Percentiles rank a stretch among this genome's conserved stretches.
These are phyloP conservation scores for Alternaria sp. DNA, from an alignment of 2,329 filamentous ascomycete species.

Conservation along the genomic window DNA sequence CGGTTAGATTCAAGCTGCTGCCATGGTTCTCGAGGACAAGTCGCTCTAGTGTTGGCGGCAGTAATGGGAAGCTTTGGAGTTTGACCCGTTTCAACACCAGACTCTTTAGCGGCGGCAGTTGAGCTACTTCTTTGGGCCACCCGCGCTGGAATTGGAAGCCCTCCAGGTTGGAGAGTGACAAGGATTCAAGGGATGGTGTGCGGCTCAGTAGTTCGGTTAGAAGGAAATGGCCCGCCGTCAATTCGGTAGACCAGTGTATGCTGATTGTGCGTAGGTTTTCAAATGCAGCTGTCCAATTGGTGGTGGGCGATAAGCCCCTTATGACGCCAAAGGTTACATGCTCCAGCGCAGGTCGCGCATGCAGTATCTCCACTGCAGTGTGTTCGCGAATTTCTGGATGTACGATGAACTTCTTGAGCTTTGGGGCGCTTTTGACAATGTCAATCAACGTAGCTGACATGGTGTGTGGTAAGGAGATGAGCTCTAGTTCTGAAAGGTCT, in stretches of 20 bases:
- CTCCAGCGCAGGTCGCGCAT: constrained; percentile 33
- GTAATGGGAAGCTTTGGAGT: constrained; percentile 7
- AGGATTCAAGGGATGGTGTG: constrained; percentile 26
- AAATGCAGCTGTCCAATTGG: constrained; percentile 38
- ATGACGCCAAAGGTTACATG: constrained; percentile 34
- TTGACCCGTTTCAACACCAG: constrained; percentile 25
- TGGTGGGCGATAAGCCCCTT: not conserved
- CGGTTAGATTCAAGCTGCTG: not conserved
- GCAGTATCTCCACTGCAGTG: constrained; percentile 42
- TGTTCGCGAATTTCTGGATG: constrained; percentile 39
- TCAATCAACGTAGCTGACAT: constrained; percentile 42
- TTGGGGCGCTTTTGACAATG: constrained; percentile 35
- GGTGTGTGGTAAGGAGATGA: constrained; percentile 38
- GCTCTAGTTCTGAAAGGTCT: constrained; percentile 43
- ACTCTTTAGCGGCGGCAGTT: constrained; percentile 19
- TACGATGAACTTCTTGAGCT: constrained; percentile 40
- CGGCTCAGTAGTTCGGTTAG: constrained; percentile 17
- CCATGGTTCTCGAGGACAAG: constrained; percentile 20
- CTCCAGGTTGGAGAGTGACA: constrained; percentile 23
- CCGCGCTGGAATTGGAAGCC: not conserved
- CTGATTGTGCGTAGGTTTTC: constrained; percentile 37
- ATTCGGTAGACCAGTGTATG: constrained; percentile 13
- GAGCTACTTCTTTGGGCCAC: constrained; percentile 7
- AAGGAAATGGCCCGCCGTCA: not conserved
- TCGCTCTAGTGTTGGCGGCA: constrained; percentile 31